Evolutionary conservation across 768 basidiomycete genomes (phyloP), one percentile per base, ranked within the genome.

Genomic region (Mycena venus): DNA sequence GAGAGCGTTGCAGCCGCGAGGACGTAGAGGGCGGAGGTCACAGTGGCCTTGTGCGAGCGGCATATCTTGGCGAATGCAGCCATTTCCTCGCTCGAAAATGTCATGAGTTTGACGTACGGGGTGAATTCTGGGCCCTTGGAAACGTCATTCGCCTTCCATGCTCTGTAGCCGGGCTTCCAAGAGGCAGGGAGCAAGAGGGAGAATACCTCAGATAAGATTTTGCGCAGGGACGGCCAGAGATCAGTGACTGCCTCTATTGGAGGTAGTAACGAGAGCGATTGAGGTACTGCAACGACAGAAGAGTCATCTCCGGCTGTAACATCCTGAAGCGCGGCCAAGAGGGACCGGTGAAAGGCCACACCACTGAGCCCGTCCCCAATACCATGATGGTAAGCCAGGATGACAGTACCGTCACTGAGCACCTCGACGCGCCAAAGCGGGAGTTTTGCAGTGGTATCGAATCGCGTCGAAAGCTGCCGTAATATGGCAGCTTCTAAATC

Each of bases 301-400:
- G 77, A 66, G 3, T 38, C 51, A 17, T 70, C 64, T 23, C 53
- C 38, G 21, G 34, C 32, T 8, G 56, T 29, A 17, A 29, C 32
- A n/a, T 73, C 63, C 65, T 83, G 79, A 0, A 88, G 78, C 1
- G 84, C 82, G 8, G 76, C 38, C 9, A 83, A 68, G 21, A 88
- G 79, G 15, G 81, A 69, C 38, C 77, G 78, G 70, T 86, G 87
- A 59, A 87, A 85, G 0, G 84, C 83, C 36, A 84, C 75, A 1
- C 85, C 83, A 61, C 85, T 86, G 72, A 83, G 80, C 0, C 86
- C 87, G 70, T 88, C 87, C 2, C 84, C 85, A 47, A 87, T 83
- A 63, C 75, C 74, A 71, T 88, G 87, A 63, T 86, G 85, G 62
- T 79, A 86, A 17, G 79, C 81, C 51, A 86, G 84, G 11, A 83